phyloP scores from a whole-genome alignment of 768 basidiomycete species.

The Trametes punicea region DNA sequence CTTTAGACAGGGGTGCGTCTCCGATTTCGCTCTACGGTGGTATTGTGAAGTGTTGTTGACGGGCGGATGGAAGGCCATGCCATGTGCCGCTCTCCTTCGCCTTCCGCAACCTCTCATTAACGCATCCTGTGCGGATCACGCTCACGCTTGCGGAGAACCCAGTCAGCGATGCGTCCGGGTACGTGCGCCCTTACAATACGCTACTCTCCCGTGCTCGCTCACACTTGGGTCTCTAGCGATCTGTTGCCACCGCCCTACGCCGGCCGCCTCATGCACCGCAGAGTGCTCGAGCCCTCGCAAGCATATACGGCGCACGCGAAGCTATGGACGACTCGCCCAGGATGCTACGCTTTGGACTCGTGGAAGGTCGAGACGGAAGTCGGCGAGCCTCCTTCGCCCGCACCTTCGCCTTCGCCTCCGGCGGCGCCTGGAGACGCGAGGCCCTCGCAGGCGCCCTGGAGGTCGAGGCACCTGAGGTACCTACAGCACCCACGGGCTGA shows the following conservation, averaged over 20 bases:
- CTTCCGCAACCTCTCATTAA: conserved; percentile 71
- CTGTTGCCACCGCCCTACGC: conserved; percentile 53
- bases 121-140: conserved; percentile 54
- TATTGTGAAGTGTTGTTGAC: not conserved
- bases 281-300: conserved; percentile 50
- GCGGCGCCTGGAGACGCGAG: not conserved
- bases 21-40: not conserved
- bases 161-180: not conserved
- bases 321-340: conserved; percentile 62
- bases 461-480: conserved; percentile 37
- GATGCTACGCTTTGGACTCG: conserved; percentile 57
- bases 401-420: conserved; percentile 29
- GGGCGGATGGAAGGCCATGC: conserved; percentile 46
- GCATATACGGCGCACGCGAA: conserved; percentile 42
- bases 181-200: not conserved
- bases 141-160: conserved; percentile 40
- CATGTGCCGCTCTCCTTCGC: conserved; percentile 50
- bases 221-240: conserved; percentile 31
- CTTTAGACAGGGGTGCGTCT: conserved; percentile 65
- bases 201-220: not conserved
- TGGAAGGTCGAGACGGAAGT: conserved; percentile 73
- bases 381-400: conserved; percentile 34
- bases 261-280: conserved; percentile 67
- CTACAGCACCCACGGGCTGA: conserved; percentile 34
- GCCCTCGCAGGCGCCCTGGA: conserved; percentile 24